Percentiles rank a stretch among this genome's conserved stretches.
Conservation (phyloP, 768 basidiomycete species). For the Trametes meyenii region DNA sequence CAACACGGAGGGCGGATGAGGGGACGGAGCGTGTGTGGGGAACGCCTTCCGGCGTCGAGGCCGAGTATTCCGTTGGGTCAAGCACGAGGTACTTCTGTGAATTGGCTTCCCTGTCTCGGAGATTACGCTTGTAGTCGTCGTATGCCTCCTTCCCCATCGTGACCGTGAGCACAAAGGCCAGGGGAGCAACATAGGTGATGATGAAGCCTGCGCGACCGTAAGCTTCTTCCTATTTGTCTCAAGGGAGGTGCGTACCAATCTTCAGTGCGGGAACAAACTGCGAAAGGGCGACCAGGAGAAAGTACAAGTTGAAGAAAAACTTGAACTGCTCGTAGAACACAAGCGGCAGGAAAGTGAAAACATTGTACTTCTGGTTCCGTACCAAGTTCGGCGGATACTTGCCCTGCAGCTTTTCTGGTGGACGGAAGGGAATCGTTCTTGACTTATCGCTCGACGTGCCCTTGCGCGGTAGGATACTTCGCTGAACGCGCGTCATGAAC, state of each 20-base stretch:
- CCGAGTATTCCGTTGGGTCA: conserved; percentile 48
- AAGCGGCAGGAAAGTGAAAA: conserved; percentile 94
- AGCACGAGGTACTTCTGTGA: conserved; percentile 88
- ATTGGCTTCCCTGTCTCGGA: conserved; percentile 93
- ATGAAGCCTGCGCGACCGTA: conserved; percentile 71
- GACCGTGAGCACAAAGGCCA: conserved; percentile 91
- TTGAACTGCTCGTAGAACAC: conserved; percentile 99
- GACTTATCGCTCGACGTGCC: conserved; percentile 63
- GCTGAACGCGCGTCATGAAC: conserved; percentile 19
- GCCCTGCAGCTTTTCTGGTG: conserved; percentile 73
- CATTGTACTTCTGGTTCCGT: conserved; percentile 97
- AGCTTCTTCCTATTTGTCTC: not conserved
- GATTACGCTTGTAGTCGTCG: conserved; percentile 94
- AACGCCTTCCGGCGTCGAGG: conserved; percentile 31
- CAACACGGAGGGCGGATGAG: conserved; percentile 85
- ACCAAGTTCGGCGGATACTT: conserved; percentile 87
- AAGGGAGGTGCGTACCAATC: conserved; percentile 64
- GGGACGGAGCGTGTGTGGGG: conserved; percentile 71
- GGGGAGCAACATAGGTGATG: conserved; percentile 92
- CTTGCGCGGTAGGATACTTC: conserved; percentile 31
- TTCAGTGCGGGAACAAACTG: conserved; percentile 96
- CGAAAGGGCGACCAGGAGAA: conserved; percentile 92
- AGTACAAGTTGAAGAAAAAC: conserved; percentile 99
- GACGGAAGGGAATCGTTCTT: conserved; percentile 75
- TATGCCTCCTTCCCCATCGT: conserved; percentile 99